Evolutionary conservation across 2,329 filamentous ascomycete species (phyloP).

Genomic region (Pseudopithomyces maydicus): DNA sequence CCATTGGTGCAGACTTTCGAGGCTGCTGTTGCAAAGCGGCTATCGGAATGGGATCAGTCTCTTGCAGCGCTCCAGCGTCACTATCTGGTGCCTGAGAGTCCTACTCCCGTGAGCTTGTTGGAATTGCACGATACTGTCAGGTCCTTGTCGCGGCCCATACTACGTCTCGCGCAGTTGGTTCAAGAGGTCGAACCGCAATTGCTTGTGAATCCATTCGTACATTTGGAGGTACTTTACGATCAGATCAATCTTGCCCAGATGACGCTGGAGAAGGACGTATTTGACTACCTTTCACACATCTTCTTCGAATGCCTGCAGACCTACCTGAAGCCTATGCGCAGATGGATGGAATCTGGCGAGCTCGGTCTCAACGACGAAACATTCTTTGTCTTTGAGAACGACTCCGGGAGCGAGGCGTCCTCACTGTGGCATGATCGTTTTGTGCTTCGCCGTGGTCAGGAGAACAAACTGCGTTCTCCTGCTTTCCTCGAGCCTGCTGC

Average conservation of each 20-base stretch:
- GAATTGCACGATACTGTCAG: conserved; percentile 64
- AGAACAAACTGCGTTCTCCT: conserved; percentile 70
- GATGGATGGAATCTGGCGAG: conserved; percentile 84
- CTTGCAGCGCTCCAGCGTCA: conserved; percentile 65
- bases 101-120: conserved; percentile 70
- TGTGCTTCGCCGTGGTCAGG: conserved; percentile 64
- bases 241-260: conserved; percentile 72
- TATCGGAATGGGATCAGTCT: conserved; percentile 63
- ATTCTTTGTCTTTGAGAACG: conserved; percentile 74
- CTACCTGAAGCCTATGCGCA: conserved; percentile 78
- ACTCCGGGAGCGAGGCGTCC: conserved; percentile 62
- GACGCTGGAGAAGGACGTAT: conserved; percentile 65
- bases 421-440: conserved; percentile 80
- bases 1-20: conserved; percentile 70
- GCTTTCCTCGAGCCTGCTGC: conserved; percentile 73
- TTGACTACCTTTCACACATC: conserved; percentile 67
- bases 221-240: conserved; percentile 79
- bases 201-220: conserved; percentile 64
- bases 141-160: conserved; percentile 59
- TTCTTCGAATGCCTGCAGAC: conserved; percentile 83
- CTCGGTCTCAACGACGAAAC: conserved; percentile 68
- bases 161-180: conserved; percentile 66
- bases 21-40: conserved; percentile 62
- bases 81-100: conserved; percentile 60
- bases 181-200: conserved; percentile 56